Percentiles rank a stretch among this genome's conserved stretches.
phyloP scores from a whole-genome alignment of 106 monocot genomes.

The Dioscorea dumetorum region DNA sequence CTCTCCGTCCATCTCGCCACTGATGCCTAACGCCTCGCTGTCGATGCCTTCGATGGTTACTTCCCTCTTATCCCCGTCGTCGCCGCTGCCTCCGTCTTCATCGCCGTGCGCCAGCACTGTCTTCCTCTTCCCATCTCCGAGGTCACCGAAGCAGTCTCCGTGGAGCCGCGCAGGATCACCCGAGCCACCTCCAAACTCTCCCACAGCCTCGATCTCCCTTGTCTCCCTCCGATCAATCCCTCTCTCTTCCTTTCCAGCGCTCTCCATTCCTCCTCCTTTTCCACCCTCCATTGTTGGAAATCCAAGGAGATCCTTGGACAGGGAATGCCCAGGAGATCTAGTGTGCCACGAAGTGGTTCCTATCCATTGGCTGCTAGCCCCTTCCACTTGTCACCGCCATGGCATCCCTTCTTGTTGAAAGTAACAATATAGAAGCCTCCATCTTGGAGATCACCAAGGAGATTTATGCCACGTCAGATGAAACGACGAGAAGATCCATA shows the following conservation, averaged over 20 bases:
- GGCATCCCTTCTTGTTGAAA: constrained; percentile 27
- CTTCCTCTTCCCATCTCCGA: constrained; percentile 50
- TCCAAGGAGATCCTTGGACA: no score
- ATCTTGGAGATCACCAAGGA: constrained; percentile 53
- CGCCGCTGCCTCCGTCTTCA: constrained; percentile 41
- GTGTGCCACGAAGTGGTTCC: constrained; percentile 67
- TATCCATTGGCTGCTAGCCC: constrained; percentile 66
- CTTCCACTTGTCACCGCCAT: constrained; percentile 61
- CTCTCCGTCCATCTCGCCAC: constrained; percentile 26
- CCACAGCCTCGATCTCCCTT: no score
- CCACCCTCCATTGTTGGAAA: constrained; percentile 17
- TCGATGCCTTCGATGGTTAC: constrained; percentile 33
- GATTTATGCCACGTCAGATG: constrained; percentile 32
- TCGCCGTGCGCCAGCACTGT: constrained; percentile 34
- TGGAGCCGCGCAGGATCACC: no score
- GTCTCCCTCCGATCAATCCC: no score
- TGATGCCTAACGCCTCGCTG: constrained; percentile 31
- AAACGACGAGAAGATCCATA: no score
- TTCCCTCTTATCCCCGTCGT: constrained; percentile 48
- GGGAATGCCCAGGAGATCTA: no score
- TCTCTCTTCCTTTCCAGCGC: no score
- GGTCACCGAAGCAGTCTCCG: constrained; percentile 35
- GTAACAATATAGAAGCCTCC: constrained; percentile 22
- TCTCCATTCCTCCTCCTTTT: constrained; percentile 14
- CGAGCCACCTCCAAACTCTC: no score